Base-by-base conservation (phyloP, 129 eudicot species). In the Ambrosia artemisiifolia region DNA sequence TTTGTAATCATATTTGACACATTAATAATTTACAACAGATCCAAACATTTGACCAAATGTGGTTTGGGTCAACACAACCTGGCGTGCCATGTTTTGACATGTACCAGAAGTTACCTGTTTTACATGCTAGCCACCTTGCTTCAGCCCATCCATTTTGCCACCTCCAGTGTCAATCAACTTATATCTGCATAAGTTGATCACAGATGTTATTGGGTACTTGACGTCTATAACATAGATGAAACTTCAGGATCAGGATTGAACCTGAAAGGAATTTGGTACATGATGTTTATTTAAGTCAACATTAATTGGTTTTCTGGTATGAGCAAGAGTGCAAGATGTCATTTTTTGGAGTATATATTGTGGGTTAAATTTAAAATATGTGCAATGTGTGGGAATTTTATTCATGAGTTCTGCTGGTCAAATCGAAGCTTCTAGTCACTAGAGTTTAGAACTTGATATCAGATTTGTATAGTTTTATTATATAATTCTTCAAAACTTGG, bases 361-460 rank as follows among this genome's bases (percentile, higher is more conserved):
- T 14, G 30, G 34, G 72, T 13, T 13, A 28, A 47, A 12, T 59
- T 13, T 13, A 28, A 47, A 12, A 47, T 5, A 3, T 28, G 17
- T 46, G 20, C 46, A 62, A n/a, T 59, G 61, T 19, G 13, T 59
- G 67, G 19, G 46, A 28, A 30, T 30, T 54, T 54, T 19, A 54
- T 18, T 24, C 32, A 53, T 53, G 59, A 53, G 16, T 7, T 18
- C 2, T 54, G 61, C 33, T 54, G 33, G 61, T 54, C 61, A 19
- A 54, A 34, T 30, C 62, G 57, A 33, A 62, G 28, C 76, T 72
- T 40, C 59, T 57, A 46, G 60, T 12, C 30, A 67, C 43, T 7
- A 24, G 43, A 66, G 46, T 49, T 17, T 50, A 34, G 36, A 49
- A 35, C 51, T 48, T 50, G 51, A 33, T 63, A 11, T 40, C 14